Evolutionary conservation across 352 stramenopile species (phyloP).

Genomic region (Globisporangium polare): DNA sequence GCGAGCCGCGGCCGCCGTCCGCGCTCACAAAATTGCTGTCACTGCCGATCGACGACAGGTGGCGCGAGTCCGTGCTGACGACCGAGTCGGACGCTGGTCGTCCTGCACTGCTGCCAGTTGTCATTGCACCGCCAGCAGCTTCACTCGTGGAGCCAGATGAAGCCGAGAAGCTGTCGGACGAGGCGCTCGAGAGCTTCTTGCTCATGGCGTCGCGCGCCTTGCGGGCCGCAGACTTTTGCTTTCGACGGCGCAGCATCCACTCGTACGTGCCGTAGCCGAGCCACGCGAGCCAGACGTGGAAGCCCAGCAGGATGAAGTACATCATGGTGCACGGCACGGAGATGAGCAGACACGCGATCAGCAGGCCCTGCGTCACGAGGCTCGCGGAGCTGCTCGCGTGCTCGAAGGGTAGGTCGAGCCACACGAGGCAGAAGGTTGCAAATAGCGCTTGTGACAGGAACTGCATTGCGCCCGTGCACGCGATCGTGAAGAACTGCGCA

Average conservation of each 20-base stretch:
- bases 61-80: slow-evolving; percentile 15
- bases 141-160: neutral
- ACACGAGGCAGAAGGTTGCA: slow-evolving; percentile 41
- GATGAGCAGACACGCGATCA: slow-evolving; percentile 50
- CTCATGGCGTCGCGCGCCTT: slow-evolving; percentile 19
- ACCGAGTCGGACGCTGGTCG: slow-evolving; percentile 12
- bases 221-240: slow-evolving; percentile 52
- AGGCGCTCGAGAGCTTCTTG: slow-evolving; percentile 15
- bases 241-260: slow-evolving; percentile 81
- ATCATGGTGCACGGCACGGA: slow-evolving; percentile 81
- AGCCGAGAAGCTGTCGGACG: slow-evolving; percentile 5
- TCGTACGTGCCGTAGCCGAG: slow-evolving; percentile 86
- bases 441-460: slow-evolving; percentile 66
- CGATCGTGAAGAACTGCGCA: slow-evolving; percentile 85
- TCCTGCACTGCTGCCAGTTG: neutral
- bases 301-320: slow-evolving; percentile 81
- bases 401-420: slow-evolving; percentile 46
- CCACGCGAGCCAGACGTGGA: slow-evolving; percentile 76
- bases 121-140: neutral
- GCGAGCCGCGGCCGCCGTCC: slow-evolving; percentile 9
- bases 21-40: slow-evolving; percentile 33
- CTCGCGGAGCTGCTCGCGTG: slow-evolving; percentile 14
- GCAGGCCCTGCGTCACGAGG: slow-evolving; percentile 37
- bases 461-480: slow-evolving; percentile 51
- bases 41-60: slow-evolving; percentile 38